Evolutionary conservation across 495 filamentous ascomycete species (phyloP), one percentile per base, ranked within the genome.

Genomic region (Penicillium alfredii): DNA sequence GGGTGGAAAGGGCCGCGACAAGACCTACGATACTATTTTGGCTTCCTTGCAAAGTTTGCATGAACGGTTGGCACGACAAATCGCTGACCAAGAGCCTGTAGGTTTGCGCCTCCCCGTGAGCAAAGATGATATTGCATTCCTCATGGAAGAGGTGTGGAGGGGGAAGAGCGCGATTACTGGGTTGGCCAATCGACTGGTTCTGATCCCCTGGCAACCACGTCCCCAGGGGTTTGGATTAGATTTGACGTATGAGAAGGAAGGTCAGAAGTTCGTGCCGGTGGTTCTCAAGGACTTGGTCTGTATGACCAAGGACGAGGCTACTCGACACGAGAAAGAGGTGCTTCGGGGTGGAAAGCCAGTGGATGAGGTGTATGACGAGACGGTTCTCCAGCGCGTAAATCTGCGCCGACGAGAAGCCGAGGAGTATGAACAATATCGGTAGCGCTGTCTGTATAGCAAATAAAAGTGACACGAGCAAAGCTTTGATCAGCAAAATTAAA

Each of bases 301-400:
- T 48, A 88, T 99, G 88, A 97, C 93, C 6, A 96, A 92, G 60
- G 90, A 97, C 41, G 92, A 97, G 56, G 82, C 80, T n/a, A 65
- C 72, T 8, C 68, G 69, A 35, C 92, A 98, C 53, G 84, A 90
- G 53, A 80, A 77, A 44, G 76, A 86, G 51, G 76, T 95, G 10
- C 57, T 97, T n/a, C 77, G 71, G 43, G 86, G 72, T 1, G 70
- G 65, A 4, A 84, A 81, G 68, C 66, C 33, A 9, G 71, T 71
- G 7, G 80, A 86, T 53, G 80, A 90, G 6, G 29, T 94, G 23
- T 96, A 94, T 53, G 75, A 80, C 38, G 53, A 49, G 15, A 69
- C 72, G 12, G 74, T 82, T 1, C 50, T 89, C 8, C 70, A 78
- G 43, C 60, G 64, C 21, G 84, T 94, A 15, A 73, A 80, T 47